Evolutionary conservation across 208 protist genomes (phyloP).

Genomic region (Crithidia brevicula): DNA sequence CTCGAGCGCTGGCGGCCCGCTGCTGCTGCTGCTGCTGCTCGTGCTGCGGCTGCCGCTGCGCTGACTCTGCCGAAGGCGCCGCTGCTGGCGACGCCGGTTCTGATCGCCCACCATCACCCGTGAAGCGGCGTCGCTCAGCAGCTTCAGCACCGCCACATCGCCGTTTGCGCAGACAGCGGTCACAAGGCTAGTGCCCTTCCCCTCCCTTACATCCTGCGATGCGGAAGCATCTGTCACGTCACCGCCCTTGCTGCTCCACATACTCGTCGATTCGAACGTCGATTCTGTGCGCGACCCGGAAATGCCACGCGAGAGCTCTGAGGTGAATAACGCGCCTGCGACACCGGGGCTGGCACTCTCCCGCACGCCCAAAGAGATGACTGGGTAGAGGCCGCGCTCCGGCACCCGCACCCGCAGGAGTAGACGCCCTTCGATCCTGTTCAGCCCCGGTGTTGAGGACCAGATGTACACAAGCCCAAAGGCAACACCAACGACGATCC

Average conservation of each 20-base stretch:
- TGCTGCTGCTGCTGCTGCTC: slow-evolving; percentile 10
- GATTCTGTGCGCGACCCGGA: not conserved
- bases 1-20: not conserved
- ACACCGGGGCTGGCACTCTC: no score
- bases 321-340: no score
- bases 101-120: slow-evolving; percentile 29
- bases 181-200: slow-evolving; percentile 2
- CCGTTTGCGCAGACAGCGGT: slow-evolving; percentile 32
- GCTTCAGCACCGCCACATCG: slow-evolving; percentile 22
- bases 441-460: slow-evolving; percentile 62
- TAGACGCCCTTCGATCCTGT: slow-evolving; percentile 59
- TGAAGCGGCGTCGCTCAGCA: slow-evolving; percentile 26
- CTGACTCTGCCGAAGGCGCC: not conserved
- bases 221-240: no score
- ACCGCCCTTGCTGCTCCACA: no score
- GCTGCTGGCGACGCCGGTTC: slow-evolving; percentile 13
- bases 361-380: slow-evolving; percentile 44
- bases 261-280: no score
- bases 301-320: not conserved
- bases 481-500: slow-evolving; percentile 67
- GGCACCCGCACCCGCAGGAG: slow-evolving; percentile 57
- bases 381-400: slow-evolving; percentile 47
- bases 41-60: slow-evolving; percentile 1
- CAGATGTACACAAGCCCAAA: slow-evolving; percentile 76
- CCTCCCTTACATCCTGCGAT: not conserved